Evolutionary conservation across 2,329 filamentous ascomycete genomes (phyloP).

Genomic region (Lasiodiplodia sp.): DNA sequence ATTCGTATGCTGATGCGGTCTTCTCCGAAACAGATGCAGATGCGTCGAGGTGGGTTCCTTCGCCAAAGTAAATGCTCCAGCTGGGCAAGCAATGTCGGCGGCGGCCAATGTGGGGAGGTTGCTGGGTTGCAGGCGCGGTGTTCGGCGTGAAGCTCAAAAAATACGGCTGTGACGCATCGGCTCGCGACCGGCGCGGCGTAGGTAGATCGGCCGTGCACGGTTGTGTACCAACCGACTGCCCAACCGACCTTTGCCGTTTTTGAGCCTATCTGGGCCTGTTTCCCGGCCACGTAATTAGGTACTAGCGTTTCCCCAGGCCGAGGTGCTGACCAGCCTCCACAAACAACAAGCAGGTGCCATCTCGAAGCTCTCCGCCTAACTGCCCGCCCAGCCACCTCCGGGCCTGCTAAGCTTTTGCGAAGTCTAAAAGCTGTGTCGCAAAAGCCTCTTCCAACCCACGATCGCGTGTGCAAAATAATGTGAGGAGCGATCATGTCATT

Average conservation of each 20-base stretch:
- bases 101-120: background rate
- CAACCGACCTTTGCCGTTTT: constrained; percentile 9
- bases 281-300: constrained; percentile 3
- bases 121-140: constrained; percentile 10
- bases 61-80: background rate
- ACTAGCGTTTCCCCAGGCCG: constrained; percentile 18
- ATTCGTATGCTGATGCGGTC: background rate
- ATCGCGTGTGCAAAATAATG: constrained; percentile 24
- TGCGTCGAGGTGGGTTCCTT: background rate
- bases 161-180: constrained; percentile 27
- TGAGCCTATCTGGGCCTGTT: background rate
- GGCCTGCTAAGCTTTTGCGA: background rate
- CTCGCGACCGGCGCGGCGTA: constrained; percentile 1
- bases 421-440: background rate
- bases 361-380: constrained; percentile 20
- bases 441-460: background rate
- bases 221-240: too few relatives aligned
- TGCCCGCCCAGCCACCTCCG: constrained; percentile 27
- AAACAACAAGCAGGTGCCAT: constrained; percentile 21
- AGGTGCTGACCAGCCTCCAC: constrained; percentile 19
- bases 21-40: background rate
- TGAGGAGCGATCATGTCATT: constrained; percentile 41
- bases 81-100: background rate
- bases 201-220: background rate
- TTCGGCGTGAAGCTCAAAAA: constrained; percentile 26